Conservation (phyloP, 345 rosid species). For the Aethionema arabicum region DNA sequence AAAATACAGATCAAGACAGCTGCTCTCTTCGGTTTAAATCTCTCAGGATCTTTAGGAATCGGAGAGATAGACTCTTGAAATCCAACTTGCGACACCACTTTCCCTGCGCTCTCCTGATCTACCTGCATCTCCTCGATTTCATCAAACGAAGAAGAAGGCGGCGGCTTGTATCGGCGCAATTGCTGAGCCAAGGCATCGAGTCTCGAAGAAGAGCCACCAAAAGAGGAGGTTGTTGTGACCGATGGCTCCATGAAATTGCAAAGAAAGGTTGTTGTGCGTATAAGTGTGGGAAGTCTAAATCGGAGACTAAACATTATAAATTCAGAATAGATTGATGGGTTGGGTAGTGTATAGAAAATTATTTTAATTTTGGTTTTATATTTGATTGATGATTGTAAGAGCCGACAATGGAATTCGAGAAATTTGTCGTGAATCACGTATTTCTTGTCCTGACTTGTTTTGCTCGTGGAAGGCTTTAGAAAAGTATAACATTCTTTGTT, state of each 20-base stretch:
- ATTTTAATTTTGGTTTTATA: too few species aligned
- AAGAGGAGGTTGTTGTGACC: conserved; percentile 20
- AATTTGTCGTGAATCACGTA: conserved; percentile 6
- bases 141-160: conserved; percentile 45
- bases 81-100: conserved; percentile 78
- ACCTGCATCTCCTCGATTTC: conserved; percentile 47
- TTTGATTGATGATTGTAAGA: too few species aligned
- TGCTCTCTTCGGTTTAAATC: conserved; percentile 76
- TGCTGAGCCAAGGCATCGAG: conserved; percentile 62
- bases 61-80: conserved; percentile 73
- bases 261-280: conserved; percentile 27
- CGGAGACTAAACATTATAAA: conserved; percentile 42
- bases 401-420: background rate
- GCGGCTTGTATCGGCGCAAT: conserved; percentile 72
- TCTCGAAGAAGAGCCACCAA: conserved; percentile 37
- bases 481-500: too few species aligned
- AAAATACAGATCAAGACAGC: conserved; percentile 90
- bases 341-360: conserved; percentile 14
- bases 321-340: conserved; percentile 19
- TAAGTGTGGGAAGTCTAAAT: conserved; percentile 38
- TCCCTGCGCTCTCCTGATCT: conserved; percentile 55
- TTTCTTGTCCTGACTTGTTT: conserved; percentile 4
- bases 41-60: conserved; percentile 41
- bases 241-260: conserved; percentile 47
- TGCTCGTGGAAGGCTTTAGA: background rate